Conservation (phyloP, 495 filamentous ascomycete genomes). For the Xylaria acuta region DNA sequence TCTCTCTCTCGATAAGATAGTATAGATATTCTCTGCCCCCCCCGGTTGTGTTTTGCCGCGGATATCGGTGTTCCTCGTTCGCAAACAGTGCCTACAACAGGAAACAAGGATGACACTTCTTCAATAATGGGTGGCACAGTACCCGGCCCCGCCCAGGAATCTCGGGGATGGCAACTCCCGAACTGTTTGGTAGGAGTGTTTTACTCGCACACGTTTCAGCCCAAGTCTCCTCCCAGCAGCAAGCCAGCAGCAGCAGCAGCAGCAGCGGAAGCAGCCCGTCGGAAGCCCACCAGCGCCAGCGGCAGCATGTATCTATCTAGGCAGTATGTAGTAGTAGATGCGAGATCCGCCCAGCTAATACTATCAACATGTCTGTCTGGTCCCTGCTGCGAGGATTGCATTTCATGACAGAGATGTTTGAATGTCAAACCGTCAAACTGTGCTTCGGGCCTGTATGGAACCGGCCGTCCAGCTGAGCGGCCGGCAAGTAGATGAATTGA, state of each 20-base stretch:
- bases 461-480: slow-evolving; percentile 18
- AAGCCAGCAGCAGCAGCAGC: no score
- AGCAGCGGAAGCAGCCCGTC: not conserved
- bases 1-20: no score
- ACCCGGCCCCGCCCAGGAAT: not conserved
- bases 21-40: not conserved
- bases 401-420: not conserved
- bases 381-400: not conserved
- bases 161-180: slow-evolving; percentile 21
- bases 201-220: slow-evolving; percentile 20
- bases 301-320: not conserved
- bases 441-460: slow-evolving; percentile 4
- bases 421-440: slow-evolving; percentile 20
- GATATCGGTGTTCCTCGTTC: not conserved
- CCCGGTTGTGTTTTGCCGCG: no score
- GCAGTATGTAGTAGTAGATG: no score
- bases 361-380: not conserved
- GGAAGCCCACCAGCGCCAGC: not conserved
- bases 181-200: slow-evolving; percentile 23
- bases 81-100: not conserved
- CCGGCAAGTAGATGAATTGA: not conserved
- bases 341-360: not conserved
- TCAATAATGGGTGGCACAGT: no score
- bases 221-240: not conserved
- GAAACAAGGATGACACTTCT: slow-evolving; percentile 3